These are phyloP conservation scores for Calonectria pteridis DNA, from an alignment of 2,329 filamentous ascomycete genomes.

Conservation along the genomic window DNA sequence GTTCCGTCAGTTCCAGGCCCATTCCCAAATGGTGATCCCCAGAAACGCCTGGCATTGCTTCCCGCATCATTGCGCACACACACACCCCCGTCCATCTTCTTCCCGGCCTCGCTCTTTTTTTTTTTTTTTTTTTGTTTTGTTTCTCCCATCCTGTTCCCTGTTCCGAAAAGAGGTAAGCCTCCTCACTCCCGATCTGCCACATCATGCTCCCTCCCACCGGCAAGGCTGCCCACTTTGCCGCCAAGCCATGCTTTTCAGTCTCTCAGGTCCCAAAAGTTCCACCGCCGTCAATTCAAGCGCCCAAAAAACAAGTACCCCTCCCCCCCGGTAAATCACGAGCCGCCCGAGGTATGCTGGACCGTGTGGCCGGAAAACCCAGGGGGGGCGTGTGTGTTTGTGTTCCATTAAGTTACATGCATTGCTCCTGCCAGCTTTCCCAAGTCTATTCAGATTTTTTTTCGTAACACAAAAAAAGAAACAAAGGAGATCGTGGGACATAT, in stretches of 20 bases:
- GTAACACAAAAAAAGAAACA: constrained; percentile 36
- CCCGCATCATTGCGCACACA: constrained; percentile 20
- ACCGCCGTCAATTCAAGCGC: background rate
- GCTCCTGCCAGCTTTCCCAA: constrained; percentile 43
- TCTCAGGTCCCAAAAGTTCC: background rate
- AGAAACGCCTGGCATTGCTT: constrained; percentile 22
- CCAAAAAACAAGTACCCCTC: background rate
- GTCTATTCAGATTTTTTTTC: constrained; percentile 44
- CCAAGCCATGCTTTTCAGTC: constrained; percentile 1
- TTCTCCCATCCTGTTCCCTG: background rate
- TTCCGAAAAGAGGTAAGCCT: constrained; percentile 5
- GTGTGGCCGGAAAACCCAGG: constrained; percentile 34
- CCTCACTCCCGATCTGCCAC: constrained; percentile 16
- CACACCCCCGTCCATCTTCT: constrained; percentile 5
- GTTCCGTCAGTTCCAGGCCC: constrained; percentile 14
- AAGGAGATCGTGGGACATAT: constrained; percentile 43
- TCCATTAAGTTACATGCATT: constrained; percentile 45
- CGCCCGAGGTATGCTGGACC: constrained; percentile 30
- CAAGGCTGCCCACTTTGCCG: constrained; percentile 7
- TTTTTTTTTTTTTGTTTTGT: background rate
- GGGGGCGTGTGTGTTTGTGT: constrained; percentile 25
- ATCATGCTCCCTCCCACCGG: constrained; percentile 7
- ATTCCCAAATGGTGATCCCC: constrained; percentile 19
- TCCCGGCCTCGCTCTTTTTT: constrained; percentile 1
- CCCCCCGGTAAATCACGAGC: constrained; percentile 35